phyloP scores from a whole-genome alignment of 2,329 filamentous ascomycete genomes.

The Trichoderma citrinoviride region DNA sequence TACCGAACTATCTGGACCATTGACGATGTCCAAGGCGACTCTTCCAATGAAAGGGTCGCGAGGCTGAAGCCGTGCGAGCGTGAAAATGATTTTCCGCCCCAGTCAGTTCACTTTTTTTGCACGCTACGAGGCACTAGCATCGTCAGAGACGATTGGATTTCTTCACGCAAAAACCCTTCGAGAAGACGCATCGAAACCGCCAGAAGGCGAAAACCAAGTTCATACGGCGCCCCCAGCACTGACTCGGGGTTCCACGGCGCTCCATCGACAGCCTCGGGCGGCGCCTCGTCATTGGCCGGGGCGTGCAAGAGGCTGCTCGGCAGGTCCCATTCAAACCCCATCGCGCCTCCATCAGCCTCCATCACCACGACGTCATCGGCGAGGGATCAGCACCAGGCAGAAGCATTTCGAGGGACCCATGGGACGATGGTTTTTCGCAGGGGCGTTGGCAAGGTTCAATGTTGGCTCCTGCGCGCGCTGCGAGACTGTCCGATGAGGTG shows the following conservation, averaged over 20 bases:
- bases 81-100: too few relatives aligned
- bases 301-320: background rate
- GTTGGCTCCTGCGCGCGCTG: background rate
- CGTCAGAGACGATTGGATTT: too few relatives aligned
- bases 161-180: background rate
- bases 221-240: background rate
- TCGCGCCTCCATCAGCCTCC: conserved; percentile 4
- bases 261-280: background rate
- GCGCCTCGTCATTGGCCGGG: conserved; percentile 5
- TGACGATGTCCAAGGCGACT: too few relatives aligned
- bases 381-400: conserved; percentile 20
- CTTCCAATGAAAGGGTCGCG: too few relatives aligned
- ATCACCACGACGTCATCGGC: conserved; percentile 19
- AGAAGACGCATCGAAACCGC: background rate
- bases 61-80: too few relatives aligned
- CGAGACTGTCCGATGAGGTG: background rate
- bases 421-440: background rate
- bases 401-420: conserved; percentile 17
- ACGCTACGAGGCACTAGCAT: too few relatives aligned
- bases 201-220: background rate
- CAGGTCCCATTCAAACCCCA: background rate
- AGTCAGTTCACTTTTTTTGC: too few relatives aligned
- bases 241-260: conserved; percentile 8
- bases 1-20: too few relatives aligned
- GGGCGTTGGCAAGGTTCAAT: background rate